These are phyloP conservation scores for Annulohypoxylon moriforme DNA, from an alignment of 495 filamentous ascomycete species.

Conservation along the genomic window DNA sequence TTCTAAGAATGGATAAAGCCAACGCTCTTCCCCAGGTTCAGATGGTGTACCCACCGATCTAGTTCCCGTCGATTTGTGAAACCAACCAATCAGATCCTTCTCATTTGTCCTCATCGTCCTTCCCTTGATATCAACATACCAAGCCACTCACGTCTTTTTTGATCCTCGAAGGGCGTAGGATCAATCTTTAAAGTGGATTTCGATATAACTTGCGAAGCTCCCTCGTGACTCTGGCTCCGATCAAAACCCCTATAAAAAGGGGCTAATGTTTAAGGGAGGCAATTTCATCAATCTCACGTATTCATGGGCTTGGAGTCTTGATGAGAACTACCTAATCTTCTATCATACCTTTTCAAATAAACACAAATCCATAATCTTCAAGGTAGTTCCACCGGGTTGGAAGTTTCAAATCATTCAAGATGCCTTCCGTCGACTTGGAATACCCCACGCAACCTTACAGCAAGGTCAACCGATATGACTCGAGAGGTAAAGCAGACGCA, in stretches of 20 bases:
- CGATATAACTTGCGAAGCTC: neutral
- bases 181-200: neutral
- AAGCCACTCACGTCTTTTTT: neutral
- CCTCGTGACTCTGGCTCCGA: slow-evolving; percentile 14
- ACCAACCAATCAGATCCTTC: slow-evolving; percentile 30
- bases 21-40: slow-evolving; percentile 1
- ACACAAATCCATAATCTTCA: neutral
- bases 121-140: slow-evolving; percentile 8
- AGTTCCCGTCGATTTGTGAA: slow-evolving; percentile 1
- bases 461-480: slow-evolving; percentile 77
- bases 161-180: neutral
- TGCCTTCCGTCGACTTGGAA: slow-evolving; percentile 64
- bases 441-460: slow-evolving; percentile 75
- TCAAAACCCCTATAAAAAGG: slow-evolving; percentile 7
- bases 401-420: slow-evolving; percentile 44
- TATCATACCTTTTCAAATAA: neutral
- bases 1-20: slow-evolving; percentile 29
- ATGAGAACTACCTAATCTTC: neutral
- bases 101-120: slow-evolving; percentile 20
- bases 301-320: neutral
- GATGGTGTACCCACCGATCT: slow-evolving; percentile 35
- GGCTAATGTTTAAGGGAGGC: neutral
- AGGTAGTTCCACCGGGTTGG: neutral
- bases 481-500: slow-evolving; percentile 64
- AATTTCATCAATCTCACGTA: neutral